Conservation (phyloP, 2,329 filamentous ascomycete genomes). For the Sclerotiophoma versabilis region DNA sequence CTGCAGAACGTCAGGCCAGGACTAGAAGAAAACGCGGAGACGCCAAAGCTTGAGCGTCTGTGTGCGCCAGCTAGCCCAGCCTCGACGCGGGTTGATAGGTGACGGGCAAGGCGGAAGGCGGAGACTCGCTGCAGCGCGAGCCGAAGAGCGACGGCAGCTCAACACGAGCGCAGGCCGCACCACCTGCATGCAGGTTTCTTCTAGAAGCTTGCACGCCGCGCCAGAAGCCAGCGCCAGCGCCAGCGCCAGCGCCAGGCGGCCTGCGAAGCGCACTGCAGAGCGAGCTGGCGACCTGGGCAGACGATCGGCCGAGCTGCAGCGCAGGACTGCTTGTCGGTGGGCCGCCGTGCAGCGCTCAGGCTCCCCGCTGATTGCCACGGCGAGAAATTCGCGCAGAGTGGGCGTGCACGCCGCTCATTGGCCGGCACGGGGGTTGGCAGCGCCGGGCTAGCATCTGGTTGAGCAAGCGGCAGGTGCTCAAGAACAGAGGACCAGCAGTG, state of each 20-base stretch:
- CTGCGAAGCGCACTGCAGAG: constrained; percentile 24
- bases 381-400: constrained; percentile 22
- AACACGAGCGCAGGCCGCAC: constrained; percentile 5
- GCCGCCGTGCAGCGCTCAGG: not conserved
- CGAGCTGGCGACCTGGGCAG: constrained; percentile 5
- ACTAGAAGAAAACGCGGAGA: constrained; percentile 40
- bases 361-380: constrained; percentile 5
- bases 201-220: constrained; percentile 23
- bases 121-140: constrained; percentile 20
- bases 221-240: constrained; percentile 13
- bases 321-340: constrained; percentile 15
- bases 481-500: not conserved
- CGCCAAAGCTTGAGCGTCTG: constrained; percentile 22
- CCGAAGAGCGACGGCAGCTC: constrained; percentile 11
- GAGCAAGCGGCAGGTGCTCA: constrained; percentile 5
- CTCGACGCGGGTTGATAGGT: constrained; percentile 19
- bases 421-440: constrained; percentile 1
- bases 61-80: constrained; percentile 6
- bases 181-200: constrained; percentile 24
- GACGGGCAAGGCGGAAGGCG: too few relatives aligned
- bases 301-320: constrained; percentile 20
- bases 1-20: constrained; percentile 17
- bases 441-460: constrained; percentile 9
- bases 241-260: too few relatives aligned
- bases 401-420: not conserved